Evolutionary conservation across 2,329 filamentous ascomycete species (phyloP).

Genomic region (Metarhizium guizhouense): DNA sequence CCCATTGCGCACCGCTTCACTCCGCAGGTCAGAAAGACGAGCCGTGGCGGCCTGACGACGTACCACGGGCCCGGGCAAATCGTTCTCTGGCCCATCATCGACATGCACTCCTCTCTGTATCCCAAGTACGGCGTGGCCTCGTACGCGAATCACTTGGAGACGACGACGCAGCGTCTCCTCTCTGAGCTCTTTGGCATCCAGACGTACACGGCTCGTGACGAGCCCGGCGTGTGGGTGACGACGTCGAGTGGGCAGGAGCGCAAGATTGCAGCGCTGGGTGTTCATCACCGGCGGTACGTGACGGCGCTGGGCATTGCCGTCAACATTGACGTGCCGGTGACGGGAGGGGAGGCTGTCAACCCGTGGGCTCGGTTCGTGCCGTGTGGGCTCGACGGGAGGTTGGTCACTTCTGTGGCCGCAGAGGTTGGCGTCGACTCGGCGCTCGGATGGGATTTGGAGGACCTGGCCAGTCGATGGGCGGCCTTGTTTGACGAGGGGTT

Average conservation of each 20-base stretch:
- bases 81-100: constrained; percentile 86
- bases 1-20: constrained; percentile 25
- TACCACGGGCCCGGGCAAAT: constrained; percentile 93
- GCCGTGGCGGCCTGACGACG: constrained; percentile 84
- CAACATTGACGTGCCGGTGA: constrained; percentile 57
- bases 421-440: constrained; percentile 28
- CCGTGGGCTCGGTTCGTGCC: constrained; percentile 70
- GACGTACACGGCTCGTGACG: constrained; percentile 52
- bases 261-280: constrained; percentile 86
- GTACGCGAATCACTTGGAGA: constrained; percentile 73
- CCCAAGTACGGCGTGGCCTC: constrained; percentile 56
- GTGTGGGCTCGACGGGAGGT: constrained; percentile 75
- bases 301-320: constrained; percentile 78
- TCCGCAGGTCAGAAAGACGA: constrained; percentile 59
- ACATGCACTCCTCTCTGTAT: constrained; percentile 55
- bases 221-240: constrained; percentile 77
- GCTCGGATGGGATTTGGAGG: constrained; percentile 17
- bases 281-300: constrained; percentile 80
- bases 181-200: constrained; percentile 45
- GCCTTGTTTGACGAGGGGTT: constrained; percentile 25
- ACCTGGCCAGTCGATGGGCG: constrained; percentile 24
- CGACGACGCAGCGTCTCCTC: constrained; percentile 61
- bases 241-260: constrained; percentile 23
- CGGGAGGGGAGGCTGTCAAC: constrained; percentile 29
- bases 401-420: constrained; percentile 63